Base-by-base conservation (phyloP, 768 basidiomycete genomes). In the Suillus bovinus region DNA sequence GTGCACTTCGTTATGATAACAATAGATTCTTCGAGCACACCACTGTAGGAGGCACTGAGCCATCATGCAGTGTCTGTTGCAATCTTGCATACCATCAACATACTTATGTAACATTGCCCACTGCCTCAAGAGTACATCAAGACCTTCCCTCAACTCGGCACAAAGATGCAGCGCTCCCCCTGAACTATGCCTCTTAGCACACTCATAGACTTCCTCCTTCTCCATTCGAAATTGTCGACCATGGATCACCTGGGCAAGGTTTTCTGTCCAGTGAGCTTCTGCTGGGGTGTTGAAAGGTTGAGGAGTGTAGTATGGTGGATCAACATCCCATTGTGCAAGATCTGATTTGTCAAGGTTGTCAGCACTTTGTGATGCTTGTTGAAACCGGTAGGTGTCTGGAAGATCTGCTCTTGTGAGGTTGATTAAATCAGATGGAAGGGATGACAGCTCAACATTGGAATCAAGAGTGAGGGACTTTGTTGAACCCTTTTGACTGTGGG, bases 221-320 rank as follows among this genome's bases (percentile, higher is more conserved):
- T 46, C 44, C 22, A 46, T 46, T 46, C n/a, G 1, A 46, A 14
- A 46, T 22, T 3, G 11, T 46, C 13, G 13, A 14, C 44, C 22
- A 24, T 46, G 44, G 22, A 46, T 46, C 22, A 46, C 22, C 44
- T 46, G 22, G 22, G 24, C 44, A 24, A 46, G 44, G 44, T 24
- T 46, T 55, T 55, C 14, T 62, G 49, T 62, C 33, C 16, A 44
- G 10, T 10, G 10, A 42, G n/a, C 42, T n/a, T 42, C 42, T 42
- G 42, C 42, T 42, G 42, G 42, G 10, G 42, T 42, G 1, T 42
- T n/a, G 0, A 42, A 42, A 31, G 41, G 55, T 36, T 17, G 20
- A n/a, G 61, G 61, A 44, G 56, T 22, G 13, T 46, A 20, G 41
- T 62, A 62, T 16, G 61, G 61, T 22, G 61, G 56, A 56, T 42